Base-by-base conservation (phyloP, 108 stramenopile species). In the Bacterosira constricta region DNA sequence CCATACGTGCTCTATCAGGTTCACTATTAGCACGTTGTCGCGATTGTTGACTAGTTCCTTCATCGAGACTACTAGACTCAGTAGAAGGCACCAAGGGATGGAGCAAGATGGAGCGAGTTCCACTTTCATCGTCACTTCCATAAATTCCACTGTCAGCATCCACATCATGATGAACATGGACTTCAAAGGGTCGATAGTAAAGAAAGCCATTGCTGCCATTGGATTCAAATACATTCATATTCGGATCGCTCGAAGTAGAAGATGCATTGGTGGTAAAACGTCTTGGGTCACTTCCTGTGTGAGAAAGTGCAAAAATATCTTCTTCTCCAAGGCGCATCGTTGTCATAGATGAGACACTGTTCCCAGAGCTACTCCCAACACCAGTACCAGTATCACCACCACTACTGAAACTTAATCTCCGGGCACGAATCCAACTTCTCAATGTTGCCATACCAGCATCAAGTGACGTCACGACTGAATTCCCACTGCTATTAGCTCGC, bases 381-480 rank as follows among this genome's bases (percentile, higher is more conserved):
- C 26, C 73, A 60, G 27, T 23, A 26, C 10, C 52, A 35, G 18
- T 53, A 21, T 29, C 25, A 26, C 10, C 52, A 35, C 23, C 65
- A 21, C 36, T 23, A 29, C 54, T 29, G 9, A 56, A 4, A 3
- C 32, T 44, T 31, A 44, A 55, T 71, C 54, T 51, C 37, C 75
- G 78, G 29, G 83, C 59, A 23, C 83, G 81, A 44, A 85, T 82
- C 88, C 88, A 86, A 41, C 77, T 38, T 34, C 83, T 52, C 15
- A 88, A 54, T 10, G 84, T 46, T 2, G 78, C 73, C 88, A 88
- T 88, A n/a, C 88, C 88, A 26, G 83, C 71, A 73, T 88, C 88
- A 38, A 88, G 55, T 12, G 85, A 86, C 9, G 73, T 57, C 37
- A 37, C 6, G 13, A 71, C 63, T 31, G 39, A 41, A 56, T 27